Evolutionary conservation across 495 filamentous ascomycete species (phyloP).

Genomic region (Trichoderma erinaceum): DNA sequence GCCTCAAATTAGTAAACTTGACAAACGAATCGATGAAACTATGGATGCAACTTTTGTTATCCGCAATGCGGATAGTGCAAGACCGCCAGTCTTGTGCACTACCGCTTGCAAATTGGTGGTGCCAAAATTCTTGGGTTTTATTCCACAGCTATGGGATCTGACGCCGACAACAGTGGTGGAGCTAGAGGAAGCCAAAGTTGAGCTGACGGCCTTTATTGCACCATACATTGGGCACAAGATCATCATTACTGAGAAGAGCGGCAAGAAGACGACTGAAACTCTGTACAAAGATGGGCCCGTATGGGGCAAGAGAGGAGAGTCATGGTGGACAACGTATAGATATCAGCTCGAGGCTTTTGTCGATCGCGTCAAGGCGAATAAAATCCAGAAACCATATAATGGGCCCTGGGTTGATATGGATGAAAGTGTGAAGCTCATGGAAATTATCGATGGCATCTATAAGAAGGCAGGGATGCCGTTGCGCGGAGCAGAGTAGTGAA

Average conservation of each 20-base stretch:
- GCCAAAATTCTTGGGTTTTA: conserved; percentile 30
- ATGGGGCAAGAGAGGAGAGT: conserved; percentile 30
- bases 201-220: not conserved
- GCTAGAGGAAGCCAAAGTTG: conserved; percentile 18
- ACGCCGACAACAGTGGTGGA: conserved; percentile 30
- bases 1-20: not conserved
- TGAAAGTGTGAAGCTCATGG: conserved; percentile 48
- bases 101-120: not conserved
- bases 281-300: conserved; percentile 37
- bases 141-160: conserved; percentile 48
- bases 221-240: conserved; percentile 9
- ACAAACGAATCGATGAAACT: conserved; percentile 32
- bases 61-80: conserved; percentile 37
- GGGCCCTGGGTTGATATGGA: conserved; percentile 41
- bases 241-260: conserved; percentile 38
- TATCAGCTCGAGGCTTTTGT: conserved; percentile 54
- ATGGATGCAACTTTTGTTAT: conserved; percentile 28
- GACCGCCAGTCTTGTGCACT: not conserved
- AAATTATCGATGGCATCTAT: conserved; percentile 50
- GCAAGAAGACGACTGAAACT: conserved; percentile 36
- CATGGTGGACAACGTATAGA: conserved; percentile 47
- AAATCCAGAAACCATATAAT: conserved; percentile 25
- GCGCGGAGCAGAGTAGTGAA: not conserved
- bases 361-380: conserved; percentile 41
- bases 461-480: conserved; percentile 37